These are phyloP conservation scores for Scopulariopsis brevicaulis DNA, from an alignment of 2,329 filamentous ascomycete species.

Conservation along the genomic window DNA sequence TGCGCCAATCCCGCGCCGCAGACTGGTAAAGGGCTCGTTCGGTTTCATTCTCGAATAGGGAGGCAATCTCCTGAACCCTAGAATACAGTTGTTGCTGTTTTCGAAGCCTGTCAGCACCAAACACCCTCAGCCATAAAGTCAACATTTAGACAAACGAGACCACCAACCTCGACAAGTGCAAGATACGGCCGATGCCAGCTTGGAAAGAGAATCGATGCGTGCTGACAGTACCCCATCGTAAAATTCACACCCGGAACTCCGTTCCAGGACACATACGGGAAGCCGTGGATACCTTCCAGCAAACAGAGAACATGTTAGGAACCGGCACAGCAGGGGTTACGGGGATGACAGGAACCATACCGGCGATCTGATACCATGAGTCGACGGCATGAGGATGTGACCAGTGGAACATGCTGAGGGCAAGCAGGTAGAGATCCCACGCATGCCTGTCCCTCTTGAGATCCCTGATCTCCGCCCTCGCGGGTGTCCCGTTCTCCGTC, in stretches of 20 bases:
- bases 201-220: constrained; percentile 64
- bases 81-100: constrained; percentile 8
- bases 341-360: constrained; percentile 30
- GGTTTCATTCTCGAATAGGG: constrained; percentile 31
- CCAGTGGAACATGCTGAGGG: constrained; percentile 60
- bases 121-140: neutral
- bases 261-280: constrained; percentile 49
- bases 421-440: constrained; percentile 70
- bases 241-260: constrained; percentile 29
- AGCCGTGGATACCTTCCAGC: constrained; percentile 62
- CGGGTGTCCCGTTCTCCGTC: constrained; percentile 15
- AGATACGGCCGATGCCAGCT: constrained; percentile 80
- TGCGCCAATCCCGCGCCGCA: constrained; percentile 38
- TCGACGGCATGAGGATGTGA: constrained; percentile 49
- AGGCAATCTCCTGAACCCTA: constrained; percentile 24
- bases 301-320: neutral
- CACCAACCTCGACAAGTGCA: constrained; percentile 40
- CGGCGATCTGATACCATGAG: constrained; percentile 71
- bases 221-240: constrained; percentile 62
- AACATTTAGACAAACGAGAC: neutral
- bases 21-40: constrained; percentile 35
- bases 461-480: constrained; percentile 56
- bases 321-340: neutral
- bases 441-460: constrained; percentile 51
- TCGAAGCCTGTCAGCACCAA: neutral